Evolutionary conservation across 257 asterid genomes (phyloP), one percentile per base, ranked within the genome.

Genomic region (Echium plantagineum): DNA sequence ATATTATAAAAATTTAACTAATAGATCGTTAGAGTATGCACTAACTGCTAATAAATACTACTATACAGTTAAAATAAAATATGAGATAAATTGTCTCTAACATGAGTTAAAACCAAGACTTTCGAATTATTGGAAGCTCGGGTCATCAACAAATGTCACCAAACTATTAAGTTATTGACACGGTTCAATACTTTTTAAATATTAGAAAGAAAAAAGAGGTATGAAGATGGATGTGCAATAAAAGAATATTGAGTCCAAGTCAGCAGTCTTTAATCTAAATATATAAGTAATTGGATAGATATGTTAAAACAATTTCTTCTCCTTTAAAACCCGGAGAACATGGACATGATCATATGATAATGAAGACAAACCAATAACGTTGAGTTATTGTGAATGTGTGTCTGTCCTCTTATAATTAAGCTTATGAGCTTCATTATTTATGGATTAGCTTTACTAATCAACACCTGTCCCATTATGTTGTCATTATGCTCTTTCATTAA

Each of bases 331-430:
- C 49, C 54, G 22, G 61, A 61, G 52, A 65, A 65, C 64, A 67
- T 62, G 72, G 61, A 17, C 46, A 54, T 51, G 55, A 42, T 42
- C 42, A 52, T 52, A 54, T 51, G 55, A 42, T 42, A 52, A 52
- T 52, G 26, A 63, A 31, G 73, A 70, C 76, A 71, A 57, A 48
- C 80, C 80, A 75, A 75, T 74, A 51, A 56, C 68, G 12, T 46
- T 32, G 24, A 21, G 35, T 52, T 30, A 60, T 63, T 63, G 80
- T 75, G 80, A 55, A 61, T 57, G 71, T 42, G 55, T 61, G 64
- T 46, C 72, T 63, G 64, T 57, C 69, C 62, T n/a, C 17, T 30
- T 60, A 75, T 63, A 68, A 71, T 55, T 68, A 65, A 19, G 63
- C 70, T 68, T 68, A 61, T 68, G 31, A 64, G 54, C 42, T 52